These are phyloP conservation scores for Rhizopus arrhizus DNA, from an alignment of 371 early-diverging fungal genomes.

Conservation along the genomic window DNA sequence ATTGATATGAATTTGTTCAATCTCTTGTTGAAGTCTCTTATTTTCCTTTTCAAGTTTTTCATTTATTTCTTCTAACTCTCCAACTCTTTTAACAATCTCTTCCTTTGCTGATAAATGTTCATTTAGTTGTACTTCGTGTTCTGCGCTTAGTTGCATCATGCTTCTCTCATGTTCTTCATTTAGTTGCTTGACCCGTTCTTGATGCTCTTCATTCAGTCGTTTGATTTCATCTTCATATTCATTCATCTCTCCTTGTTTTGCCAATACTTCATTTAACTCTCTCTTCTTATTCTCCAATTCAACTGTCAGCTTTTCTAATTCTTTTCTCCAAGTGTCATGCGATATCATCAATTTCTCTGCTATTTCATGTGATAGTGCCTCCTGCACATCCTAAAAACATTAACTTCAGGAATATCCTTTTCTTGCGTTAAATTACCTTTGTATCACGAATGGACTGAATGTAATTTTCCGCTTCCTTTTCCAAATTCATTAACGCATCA, in stretches of 20 bases:
- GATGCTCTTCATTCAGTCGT: slow-evolving; percentile 9
- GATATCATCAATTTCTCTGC: slow-evolving; percentile 40
- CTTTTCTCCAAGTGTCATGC: slow-evolving; percentile 39
- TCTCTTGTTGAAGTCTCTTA: slow-evolving; percentile 12
- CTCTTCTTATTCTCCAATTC: slow-evolving; percentile 36
- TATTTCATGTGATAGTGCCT: slow-evolving; percentile 41
- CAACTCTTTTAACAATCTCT: neutral
- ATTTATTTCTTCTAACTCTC: slow-evolving; percentile 14
- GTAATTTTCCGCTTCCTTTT: slow-evolving; percentile 42
- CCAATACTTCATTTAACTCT: neutral
- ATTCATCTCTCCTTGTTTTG: neutral
- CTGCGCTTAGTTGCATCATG: neutral
- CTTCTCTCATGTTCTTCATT: neutral
- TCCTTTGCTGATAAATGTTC: slow-evolving; percentile 6
- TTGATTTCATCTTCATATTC: slow-evolving; percentile 10
- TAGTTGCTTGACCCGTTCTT: neutral
- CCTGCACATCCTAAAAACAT: slow-evolving; percentile 20
- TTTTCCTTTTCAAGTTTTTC: slow-evolving; percentile 20
- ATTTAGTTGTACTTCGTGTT: slow-evolving; percentile 12
- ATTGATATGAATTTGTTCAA: slow-evolving; percentile 13
- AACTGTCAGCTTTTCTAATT: slow-evolving; percentile 26
- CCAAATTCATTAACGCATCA: slow-evolving; percentile 37
- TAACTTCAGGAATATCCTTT: no score
- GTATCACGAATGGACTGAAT: slow-evolving; percentile 31
- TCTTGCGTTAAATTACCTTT: neutral